A percentile compares a stretch with the other conserved stretches of the same genome.
phyloP scores from a whole-genome alignment of 2,329 filamentous ascomycete genomes.

The Fusarium tricinctum region DNA sequence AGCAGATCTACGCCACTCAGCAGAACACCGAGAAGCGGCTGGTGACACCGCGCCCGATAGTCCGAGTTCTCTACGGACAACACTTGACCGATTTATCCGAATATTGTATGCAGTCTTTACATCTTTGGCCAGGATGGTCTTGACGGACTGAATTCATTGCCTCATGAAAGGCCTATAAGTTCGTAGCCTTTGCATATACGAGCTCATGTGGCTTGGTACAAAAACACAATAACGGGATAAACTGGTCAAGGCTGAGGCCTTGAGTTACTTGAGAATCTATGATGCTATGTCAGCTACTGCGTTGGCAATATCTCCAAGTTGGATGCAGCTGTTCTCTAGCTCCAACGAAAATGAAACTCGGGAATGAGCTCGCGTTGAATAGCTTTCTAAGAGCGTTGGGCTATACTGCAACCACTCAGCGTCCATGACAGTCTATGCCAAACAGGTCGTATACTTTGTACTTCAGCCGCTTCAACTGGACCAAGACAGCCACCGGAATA shows the following conservation, averaged over 20 bases:
- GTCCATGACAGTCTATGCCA: not conserved
- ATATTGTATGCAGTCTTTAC: not conserved
- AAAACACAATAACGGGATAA: not conserved
- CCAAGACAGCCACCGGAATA: not conserved
- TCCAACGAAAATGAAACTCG: not conserved
- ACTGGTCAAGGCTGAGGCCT: not conserved
- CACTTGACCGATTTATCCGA: not conserved
- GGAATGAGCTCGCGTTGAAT: not conserved
- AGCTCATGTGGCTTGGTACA: not conserved
- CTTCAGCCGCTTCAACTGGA: not conserved
- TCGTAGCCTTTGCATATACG: not conserved
- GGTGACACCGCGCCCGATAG: not conserved
- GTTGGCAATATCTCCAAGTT: not conserved
- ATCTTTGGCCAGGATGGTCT: not conserved
- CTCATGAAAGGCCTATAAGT: not conserved
- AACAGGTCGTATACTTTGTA: not conserved
- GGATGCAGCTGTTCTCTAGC: not conserved
- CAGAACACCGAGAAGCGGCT: not conserved
- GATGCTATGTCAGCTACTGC: not conserved
- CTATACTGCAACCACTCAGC: not conserved
- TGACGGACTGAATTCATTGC: not conserved
- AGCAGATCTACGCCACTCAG: not conserved
- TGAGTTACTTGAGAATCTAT: slow-evolving; percentile 1
- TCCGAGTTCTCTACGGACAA: not conserved
- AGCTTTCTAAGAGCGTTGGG: not conserved